Evolutionary conservation across 768 basidiomycete species (phyloP), one percentile per base, ranked within the genome.

Genomic region (Leccinum truebloodii): DNA sequence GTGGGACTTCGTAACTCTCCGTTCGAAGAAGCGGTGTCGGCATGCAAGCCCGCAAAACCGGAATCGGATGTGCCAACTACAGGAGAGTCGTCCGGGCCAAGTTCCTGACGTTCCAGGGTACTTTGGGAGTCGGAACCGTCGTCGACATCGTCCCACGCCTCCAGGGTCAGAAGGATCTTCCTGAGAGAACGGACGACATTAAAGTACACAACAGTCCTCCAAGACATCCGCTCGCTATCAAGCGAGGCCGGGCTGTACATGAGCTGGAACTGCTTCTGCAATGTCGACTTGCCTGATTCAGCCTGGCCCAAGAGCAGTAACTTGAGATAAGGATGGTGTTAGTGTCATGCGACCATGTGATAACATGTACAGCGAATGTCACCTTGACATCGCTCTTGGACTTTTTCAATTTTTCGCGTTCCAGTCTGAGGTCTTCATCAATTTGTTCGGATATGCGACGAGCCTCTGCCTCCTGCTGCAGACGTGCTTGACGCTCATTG

Each of bases 211-310:
- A 90, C 78, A 13, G 84, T 86, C 59, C 85, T 81, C 89, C 89
- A 90, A 51, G 87, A 88, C 54, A 80, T 73, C 20, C 88, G 86
- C 67, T 90, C 88, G 60, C 80, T 79, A 60, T 90, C 87, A 46
- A 90, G 76, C 46, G 86, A 85, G 61, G 80, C 82, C 9, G 88
- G 90, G 60, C 82, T 85, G 73, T 91, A 91, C 85, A 91, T 89
- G 65, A 92, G 83, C 71, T 90, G 89, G 65, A 88, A 90, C 68
- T 89, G 89, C 70, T 89, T 89, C 73, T 88, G 87, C 52, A 90
- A 80, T 4, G 88, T 89, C 34, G 86, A 86, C 70, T 90, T 90
- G 65, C 88, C 88, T 52, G 86, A 89, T 77, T 90, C 89, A 41
- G 89, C 88, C 67, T 90, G 89, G 41, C 89, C 89, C 44, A 90